Percentiles rank a stretch among this genome's conserved stretches.
Evolutionary conservation across 305 asterid genomes (phyloP).

Genomic region (Stenogyne calaminthoides): DNA sequence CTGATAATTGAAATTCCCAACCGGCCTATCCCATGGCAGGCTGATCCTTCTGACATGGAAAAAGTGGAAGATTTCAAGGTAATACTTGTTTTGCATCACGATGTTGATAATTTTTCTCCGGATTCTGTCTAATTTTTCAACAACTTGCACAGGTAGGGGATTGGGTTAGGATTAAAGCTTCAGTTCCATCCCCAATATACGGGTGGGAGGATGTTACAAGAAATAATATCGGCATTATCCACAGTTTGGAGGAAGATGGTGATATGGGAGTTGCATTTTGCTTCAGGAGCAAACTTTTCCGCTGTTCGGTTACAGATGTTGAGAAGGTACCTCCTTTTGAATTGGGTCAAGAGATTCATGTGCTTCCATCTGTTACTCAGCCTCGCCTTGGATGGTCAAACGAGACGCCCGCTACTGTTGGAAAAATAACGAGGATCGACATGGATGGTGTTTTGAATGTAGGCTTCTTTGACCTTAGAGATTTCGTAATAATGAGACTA

Average conservation of each 20-base stretch:
- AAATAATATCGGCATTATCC: conserved; percentile 81
- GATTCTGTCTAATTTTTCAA: conserved; percentile 24
- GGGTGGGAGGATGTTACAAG: conserved; percentile 97
- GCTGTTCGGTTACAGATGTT: conserved; percentile 89
- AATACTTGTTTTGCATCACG: conserved; percentile 30
- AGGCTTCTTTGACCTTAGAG: conserved; percentile 36
- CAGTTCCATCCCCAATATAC: conserved; percentile 94
- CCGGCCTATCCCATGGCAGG: conserved; percentile 93
- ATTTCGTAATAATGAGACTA: too few species aligned
- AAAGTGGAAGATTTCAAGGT: conserved; percentile 93
- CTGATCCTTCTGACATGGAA: conserved; percentile 99
- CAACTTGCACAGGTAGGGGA: conserved; percentile 69
- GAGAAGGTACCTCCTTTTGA: conserved; percentile 89
- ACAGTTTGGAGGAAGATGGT: conserved; percentile 96
- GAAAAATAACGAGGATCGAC: conserved; percentile 81
- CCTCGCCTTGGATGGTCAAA: conserved; percentile 99
- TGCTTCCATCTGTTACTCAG: conserved; percentile 72
- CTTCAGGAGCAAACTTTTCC: conserved; percentile 85
- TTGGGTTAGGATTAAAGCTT: conserved; percentile 90
- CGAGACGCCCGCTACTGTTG: conserved; percentile 86
- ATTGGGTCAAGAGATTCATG: conserved; percentile 83
- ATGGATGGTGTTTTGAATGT: conserved; percentile 96
- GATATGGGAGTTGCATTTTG: conserved; percentile 95
- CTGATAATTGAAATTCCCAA: conserved; percentile 77
- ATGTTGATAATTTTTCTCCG: conserved; percentile 13